phyloP scores from a whole-genome alignment of 1,139 yeast genomes.

The Debaryomyces udenii region DNA sequence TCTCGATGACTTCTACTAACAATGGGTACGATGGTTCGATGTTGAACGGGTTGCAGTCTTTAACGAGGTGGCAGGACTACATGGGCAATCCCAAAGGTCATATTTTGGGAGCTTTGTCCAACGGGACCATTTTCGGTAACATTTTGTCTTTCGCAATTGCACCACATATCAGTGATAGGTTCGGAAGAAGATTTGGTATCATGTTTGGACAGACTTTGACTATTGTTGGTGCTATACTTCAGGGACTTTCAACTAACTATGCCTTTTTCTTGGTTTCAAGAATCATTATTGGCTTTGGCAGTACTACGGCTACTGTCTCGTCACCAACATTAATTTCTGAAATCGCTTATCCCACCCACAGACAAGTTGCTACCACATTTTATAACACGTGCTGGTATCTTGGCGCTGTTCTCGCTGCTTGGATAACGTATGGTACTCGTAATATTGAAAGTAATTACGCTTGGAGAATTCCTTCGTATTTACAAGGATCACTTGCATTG shows the following conservation, averaged over 20 bases:
- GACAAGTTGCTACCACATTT: slow-evolving; percentile 47
- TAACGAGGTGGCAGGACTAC: slow-evolving; percentile 35
- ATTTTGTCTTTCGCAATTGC: slow-evolving; percentile 24
- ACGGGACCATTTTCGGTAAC: slow-evolving; percentile 32
- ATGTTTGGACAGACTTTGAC: slow-evolving; percentile 28
- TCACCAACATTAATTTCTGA: slow-evolving; percentile 47
- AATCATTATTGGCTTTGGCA: slow-evolving; percentile 47
- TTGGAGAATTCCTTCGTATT: slow-evolving; percentile 52
- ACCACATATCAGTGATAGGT: slow-evolving; percentile 27
- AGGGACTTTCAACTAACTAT: slow-evolving; percentile 42
- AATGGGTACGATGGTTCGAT: slow-evolving; percentile 57
- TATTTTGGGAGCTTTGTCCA: slow-evolving; percentile 47
- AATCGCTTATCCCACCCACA: slow-evolving; percentile 49
- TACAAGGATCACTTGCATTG: slow-evolving; percentile 44
- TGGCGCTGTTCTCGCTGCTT: slow-evolving; percentile 59
- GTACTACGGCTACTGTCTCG: slow-evolving; percentile 37
- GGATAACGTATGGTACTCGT: slow-evolving; percentile 54
- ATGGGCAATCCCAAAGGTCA: slow-evolving; percentile 48
- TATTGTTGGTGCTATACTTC: slow-evolving; percentile 43
- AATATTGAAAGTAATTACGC: slow-evolving; percentile 28
- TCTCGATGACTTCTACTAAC: slow-evolving; percentile 49
- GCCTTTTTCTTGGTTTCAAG: slow-evolving; percentile 44
- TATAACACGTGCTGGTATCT: slow-evolving; percentile 55
- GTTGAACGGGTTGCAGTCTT: slow-evolving; percentile 53
- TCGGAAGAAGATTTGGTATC: slow-evolving; percentile 39